phyloP scores from a whole-genome alignment of 306 rosid genomes.

The Vicia sativa region DNA sequence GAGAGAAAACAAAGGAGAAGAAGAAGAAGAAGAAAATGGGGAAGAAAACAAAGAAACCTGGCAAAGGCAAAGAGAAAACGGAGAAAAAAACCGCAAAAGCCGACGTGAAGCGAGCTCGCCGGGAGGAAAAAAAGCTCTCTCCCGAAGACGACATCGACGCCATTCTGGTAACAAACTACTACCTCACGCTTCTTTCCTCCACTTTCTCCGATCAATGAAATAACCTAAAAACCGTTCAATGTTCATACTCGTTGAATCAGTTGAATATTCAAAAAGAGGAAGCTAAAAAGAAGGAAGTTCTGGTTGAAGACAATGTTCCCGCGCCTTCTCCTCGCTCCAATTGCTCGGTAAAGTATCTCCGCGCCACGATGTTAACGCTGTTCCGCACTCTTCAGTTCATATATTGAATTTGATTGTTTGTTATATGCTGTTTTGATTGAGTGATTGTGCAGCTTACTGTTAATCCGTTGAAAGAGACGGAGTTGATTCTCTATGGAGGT shows the following conservation, averaged over 20 bases:
- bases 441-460: constrained; percentile 60
- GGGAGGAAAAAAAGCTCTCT: constrained; percentile 88
- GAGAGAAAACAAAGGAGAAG: background rate
- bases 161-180: constrained; percentile 56
- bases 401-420: background rate
- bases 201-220: background rate
- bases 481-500: constrained; percentile 85
- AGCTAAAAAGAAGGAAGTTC: constrained; percentile 94
- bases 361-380: background rate
- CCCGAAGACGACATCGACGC: constrained; percentile 98
- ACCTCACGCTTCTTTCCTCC: background rate
- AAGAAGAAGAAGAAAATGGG: constrained; percentile 63
- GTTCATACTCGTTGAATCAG: constrained; percentile 34
- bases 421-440: constrained; percentile 4
- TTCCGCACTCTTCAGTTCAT: background rate
- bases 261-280: constrained; percentile 87
- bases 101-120: constrained; percentile 82
- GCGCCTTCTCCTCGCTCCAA: constrained; percentile 95
- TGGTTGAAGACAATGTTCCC: constrained; percentile 85
- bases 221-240: background rate
- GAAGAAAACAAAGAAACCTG: constrained; percentile 90
- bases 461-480: constrained; percentile 95
- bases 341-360: constrained; percentile 60
- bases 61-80: constrained; percentile 96
- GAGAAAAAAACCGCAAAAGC: constrained; percentile 85